These are phyloP conservation scores for Bidens hawaiensis DNA, from an alignment of 140 eudicot genomes.

Conservation along the genomic window DNA sequence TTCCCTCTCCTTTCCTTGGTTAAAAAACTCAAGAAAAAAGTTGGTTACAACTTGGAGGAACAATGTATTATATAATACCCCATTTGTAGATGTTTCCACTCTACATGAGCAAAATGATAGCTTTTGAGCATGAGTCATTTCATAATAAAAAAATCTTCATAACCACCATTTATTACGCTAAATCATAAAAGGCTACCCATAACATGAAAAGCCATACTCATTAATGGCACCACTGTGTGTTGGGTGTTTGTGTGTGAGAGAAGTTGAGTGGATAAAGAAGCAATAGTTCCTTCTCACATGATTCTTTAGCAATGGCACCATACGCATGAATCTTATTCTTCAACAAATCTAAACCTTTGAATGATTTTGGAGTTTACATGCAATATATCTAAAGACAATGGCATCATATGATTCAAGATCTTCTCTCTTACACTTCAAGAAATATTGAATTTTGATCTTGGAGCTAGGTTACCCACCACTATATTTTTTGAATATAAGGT, in stretches of 20 bases:
- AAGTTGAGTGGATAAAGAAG: constrained; percentile 6
- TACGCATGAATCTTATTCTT: background rate
- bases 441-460: constrained; percentile 4
- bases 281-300: too few species aligned
- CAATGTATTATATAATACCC: too few species aligned
- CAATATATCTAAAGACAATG: too few species aligned
- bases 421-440: too few species aligned
- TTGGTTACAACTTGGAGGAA: too few species aligned
- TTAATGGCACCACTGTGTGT: constrained; percentile 21
- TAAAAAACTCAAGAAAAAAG: too few species aligned
- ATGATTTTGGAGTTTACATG: background rate
- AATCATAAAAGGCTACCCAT: constrained; percentile 27
- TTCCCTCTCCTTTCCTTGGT: too few species aligned
- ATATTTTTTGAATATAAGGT: constrained; percentile 1
- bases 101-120: constrained; percentile 25
- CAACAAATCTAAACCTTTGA: too few species aligned
- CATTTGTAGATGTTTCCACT: constrained; percentile 29
- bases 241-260: background rate
- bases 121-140: constrained; percentile 28
- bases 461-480: background rate
- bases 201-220: constrained; percentile 32
- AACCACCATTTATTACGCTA: constrained; percentile 33
- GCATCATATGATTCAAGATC: too few species aligned
- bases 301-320: constrained; percentile 12
- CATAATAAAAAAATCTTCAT: constrained; percentile 27